Percentiles rank a stretch among this genome's conserved stretches.
Evolutionary conservation across 106 monocot species (phyloP).

Genomic region (Alisma plantagoaquatica): DNA sequence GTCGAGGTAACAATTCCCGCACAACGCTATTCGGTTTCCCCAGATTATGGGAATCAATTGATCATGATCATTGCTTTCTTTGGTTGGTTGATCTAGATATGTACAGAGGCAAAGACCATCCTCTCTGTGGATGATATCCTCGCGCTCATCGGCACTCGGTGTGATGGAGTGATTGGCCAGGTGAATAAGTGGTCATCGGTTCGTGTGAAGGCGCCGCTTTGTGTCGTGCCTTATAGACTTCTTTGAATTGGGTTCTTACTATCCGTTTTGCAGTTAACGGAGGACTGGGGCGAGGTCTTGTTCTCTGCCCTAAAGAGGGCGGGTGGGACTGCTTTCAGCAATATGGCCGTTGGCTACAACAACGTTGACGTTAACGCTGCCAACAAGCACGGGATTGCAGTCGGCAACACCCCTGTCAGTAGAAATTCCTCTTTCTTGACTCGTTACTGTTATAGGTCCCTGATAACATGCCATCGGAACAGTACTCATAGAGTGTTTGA

Average conservation of each 20-base stretch:
- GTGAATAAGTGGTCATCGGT: too few relatives aligned
- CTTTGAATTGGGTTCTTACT: too few relatives aligned
- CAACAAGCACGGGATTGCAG: slow-evolving; percentile 63
- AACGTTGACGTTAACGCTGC: slow-evolving; percentile 91
- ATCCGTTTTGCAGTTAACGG: slow-evolving; percentile 77
- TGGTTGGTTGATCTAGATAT: too few relatives aligned
- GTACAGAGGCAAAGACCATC: slow-evolving; percentile 96
- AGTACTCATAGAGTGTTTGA: not conserved
- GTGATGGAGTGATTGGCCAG: slow-evolving; percentile 96
- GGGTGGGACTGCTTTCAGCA: slow-evolving; percentile 89
- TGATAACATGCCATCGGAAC: too few relatives aligned
- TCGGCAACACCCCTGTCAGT: slow-evolving; percentile 95
- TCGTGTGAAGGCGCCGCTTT: too few relatives aligned
- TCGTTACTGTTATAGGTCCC: too few relatives aligned
- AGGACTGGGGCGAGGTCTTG: slow-evolving; percentile 97
- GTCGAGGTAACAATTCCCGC: slow-evolving; percentile 49
- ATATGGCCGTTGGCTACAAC: slow-evolving; percentile 99
- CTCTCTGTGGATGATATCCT: slow-evolving; percentile 90
- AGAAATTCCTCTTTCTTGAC: not conserved
- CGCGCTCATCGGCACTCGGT: slow-evolving; percentile 78
- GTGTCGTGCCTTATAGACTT: too few relatives aligned
- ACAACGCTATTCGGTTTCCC: too few relatives aligned
- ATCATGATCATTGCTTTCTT: too few relatives aligned
- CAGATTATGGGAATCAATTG: too few relatives aligned
- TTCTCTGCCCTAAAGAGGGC: slow-evolving; percentile 87